Conservation (phyloP, 2,329 filamentous ascomycete species). For the Ascochyta rabiei region DNA sequence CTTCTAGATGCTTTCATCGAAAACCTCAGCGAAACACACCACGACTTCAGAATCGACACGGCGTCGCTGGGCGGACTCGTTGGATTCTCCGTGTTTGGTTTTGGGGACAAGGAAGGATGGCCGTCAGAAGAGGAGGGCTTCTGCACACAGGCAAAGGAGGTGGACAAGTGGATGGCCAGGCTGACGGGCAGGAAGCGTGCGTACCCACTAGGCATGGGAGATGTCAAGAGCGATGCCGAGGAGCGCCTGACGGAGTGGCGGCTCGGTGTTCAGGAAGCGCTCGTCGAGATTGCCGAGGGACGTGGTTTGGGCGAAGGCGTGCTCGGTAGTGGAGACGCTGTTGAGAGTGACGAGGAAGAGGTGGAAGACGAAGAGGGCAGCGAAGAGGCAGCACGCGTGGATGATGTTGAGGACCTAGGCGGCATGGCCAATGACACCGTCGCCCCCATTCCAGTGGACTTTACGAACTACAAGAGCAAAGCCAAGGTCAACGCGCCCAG, state of each 20-base stretch:
- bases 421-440: conserved; percentile 59
- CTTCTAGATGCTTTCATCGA: conserved; percentile 86
- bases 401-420: conserved; percentile 86
- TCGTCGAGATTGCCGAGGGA: conserved; percentile 63
- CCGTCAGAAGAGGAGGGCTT: conserved; percentile 88
- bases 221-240: conserved; percentile 76
- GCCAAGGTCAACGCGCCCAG: conserved; percentile 56
- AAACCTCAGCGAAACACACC: conserved; percentile 88
- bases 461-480: conserved; percentile 72
- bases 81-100: conserved; percentile 92
- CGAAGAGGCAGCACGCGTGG: conserved; percentile 56
- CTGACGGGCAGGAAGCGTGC: conserved; percentile 84
- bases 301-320: conserved; percentile 69
- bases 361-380: conserved; percentile 57
- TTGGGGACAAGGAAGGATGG: conserved; percentile 92
- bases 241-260: conserved; percentile 78
- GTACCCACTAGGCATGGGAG: conserved; percentile 86
- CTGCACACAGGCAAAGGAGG: conserved; percentile 87
- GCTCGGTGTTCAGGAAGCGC: conserved; percentile 72
- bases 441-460: conserved; percentile 77
- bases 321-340: conserved; percentile 78
- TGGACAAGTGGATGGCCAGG: conserved; percentile 98
- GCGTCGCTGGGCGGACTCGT: conserved; percentile 76
- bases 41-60: conserved; percentile 96
- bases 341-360: conserved; percentile 81